Percentiles rank a stretch among this genome's conserved stretches.
phyloP scores from a whole-genome alignment of 78 protist genomes.

The Planoprotostelium fungivorum region DNA sequence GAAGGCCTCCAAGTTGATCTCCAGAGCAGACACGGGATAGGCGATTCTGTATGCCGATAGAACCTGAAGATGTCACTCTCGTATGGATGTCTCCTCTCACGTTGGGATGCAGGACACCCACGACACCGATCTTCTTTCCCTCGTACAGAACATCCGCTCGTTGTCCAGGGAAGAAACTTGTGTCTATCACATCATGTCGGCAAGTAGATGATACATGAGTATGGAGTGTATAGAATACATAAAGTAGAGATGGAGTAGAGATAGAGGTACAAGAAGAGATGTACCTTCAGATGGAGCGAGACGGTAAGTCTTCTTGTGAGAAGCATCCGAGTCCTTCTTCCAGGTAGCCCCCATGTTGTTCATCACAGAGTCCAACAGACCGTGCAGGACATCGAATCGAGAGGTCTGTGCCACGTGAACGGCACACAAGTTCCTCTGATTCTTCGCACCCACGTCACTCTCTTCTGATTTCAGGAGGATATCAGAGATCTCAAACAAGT shows the following conservation, averaged over 20 bases:
- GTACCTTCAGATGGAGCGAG: conserved; percentile 16
- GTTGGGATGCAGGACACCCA: conserved; percentile 87
- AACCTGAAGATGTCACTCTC: neutral
- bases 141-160: conserved; percentile 35
- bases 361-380: conserved; percentile 78
- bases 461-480: conserved; percentile 68
- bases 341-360: conserved; percentile 2
- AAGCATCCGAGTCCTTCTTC: neutral
- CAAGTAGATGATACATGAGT: neutral
- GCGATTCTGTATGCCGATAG: neutral
- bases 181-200: conserved; percentile 22
- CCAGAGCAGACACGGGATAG: neutral
- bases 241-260: neutral
- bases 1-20: neutral
- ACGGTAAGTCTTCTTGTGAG: too few species aligned
- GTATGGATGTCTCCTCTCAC: conserved; percentile 21
- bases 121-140: conserved; percentile 66
- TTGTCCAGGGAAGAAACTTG: conserved; percentile 74
- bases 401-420: conserved; percentile 19
- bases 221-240: neutral
- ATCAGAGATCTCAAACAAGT: conserved; percentile 89
- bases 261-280: neutral
- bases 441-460: conserved; percentile 79
- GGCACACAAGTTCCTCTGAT: conserved; percentile 75
- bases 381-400: conserved; percentile 83